These are phyloP conservation scores for Panicum virgatum DNA, from an alignment of 202 grass and related monocot genomes.

Conservation along the genomic window DNA sequence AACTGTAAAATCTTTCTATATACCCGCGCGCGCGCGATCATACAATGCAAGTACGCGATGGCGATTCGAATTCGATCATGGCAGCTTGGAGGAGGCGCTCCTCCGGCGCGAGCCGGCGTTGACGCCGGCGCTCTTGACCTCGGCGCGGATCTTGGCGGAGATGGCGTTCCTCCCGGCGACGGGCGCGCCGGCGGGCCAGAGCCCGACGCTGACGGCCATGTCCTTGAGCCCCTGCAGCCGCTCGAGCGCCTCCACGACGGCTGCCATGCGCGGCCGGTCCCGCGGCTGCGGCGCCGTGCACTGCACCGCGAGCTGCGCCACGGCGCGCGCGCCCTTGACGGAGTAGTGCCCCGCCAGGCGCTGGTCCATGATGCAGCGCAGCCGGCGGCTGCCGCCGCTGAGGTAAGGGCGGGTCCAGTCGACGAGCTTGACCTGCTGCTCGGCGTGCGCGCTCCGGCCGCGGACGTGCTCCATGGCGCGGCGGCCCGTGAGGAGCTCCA, in stretches of 20 bases:
- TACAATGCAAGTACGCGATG: too few relatives aligned
- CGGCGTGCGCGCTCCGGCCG: conserved; percentile 14
- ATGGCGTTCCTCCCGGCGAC: conserved; percentile 70
- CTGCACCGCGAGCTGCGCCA: conserved; percentile 55
- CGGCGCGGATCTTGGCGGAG: conserved; percentile 62
- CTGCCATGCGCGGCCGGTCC: conserved; percentile 58
- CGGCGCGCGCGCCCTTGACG: conserved; percentile 56
- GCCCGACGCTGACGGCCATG: conserved; percentile 72
- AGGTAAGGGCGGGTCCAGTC: conserved; percentile 65
- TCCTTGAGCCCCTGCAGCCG: conserved; percentile 69
- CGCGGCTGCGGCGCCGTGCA: conserved; percentile 64
- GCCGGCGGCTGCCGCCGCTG: conserved; percentile 45
- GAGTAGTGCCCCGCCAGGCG: conserved; percentile 65
- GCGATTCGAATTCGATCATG: too few relatives aligned
- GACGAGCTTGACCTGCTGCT: conserved; percentile 62
- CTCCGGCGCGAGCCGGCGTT: conserved; percentile 15
- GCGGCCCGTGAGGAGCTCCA: conserved; percentile 71
- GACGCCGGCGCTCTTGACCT: conserved; percentile 42
- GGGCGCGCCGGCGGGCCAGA: conserved; percentile 47
- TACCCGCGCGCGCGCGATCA: too few relatives aligned
- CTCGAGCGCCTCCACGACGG: conserved; percentile 58
- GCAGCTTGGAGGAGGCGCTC: conserved; percentile 59
- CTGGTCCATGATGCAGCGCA: conserved; percentile 67
- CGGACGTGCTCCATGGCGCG: conserved; percentile 62
- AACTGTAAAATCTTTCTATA: too few relatives aligned